phyloP scores from a whole-genome alignment of 805 yeast genomes.

The Candida argentea region DNA sequence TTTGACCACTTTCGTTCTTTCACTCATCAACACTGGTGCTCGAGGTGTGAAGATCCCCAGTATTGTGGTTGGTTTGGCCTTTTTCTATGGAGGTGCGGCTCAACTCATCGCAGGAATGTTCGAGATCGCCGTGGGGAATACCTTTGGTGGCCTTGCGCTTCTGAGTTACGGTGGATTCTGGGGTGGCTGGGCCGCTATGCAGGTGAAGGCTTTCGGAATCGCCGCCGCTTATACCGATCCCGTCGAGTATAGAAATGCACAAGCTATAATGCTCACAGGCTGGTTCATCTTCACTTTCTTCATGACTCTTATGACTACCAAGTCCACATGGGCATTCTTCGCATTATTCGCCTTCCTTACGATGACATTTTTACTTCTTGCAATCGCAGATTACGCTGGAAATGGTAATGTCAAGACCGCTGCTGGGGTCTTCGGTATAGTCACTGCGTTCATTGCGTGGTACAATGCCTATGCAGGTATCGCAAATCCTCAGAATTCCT shows the following conservation, averaged over 20 bases:
- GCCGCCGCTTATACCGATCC: slow-evolving; percentile 21
- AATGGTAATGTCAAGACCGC: slow-evolving; percentile 21
- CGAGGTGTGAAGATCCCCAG: slow-evolving; percentile 56
- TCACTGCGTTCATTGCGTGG: slow-evolving; percentile 35
- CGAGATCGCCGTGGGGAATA: slow-evolving; percentile 67
- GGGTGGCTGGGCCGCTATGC: slow-evolving; percentile 63
- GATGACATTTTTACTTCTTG: slow-evolving; percentile 31
- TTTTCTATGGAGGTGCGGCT: slow-evolving; percentile 65
- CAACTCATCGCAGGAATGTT: slow-evolving; percentile 68
- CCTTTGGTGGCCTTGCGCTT: slow-evolving; percentile 62
- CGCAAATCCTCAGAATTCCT: slow-evolving; percentile 54
- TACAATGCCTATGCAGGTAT: slow-evolving; percentile 38
- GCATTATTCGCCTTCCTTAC: slow-evolving; percentile 29
- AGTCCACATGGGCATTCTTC: slow-evolving; percentile 35
- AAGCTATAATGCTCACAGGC: slow-evolving; percentile 29
- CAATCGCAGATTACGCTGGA: slow-evolving; percentile 25
- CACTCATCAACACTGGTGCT: slow-evolving; percentile 53
- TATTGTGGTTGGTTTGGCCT: slow-evolving; percentile 54
- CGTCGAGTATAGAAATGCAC: slow-evolving; percentile 20
- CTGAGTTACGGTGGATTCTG: slow-evolving; percentile 64
- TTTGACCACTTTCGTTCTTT: slow-evolving; percentile 54
- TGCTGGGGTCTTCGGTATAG: slow-evolving; percentile 33
- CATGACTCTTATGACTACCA: slow-evolving; percentile 29
- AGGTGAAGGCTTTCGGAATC: slow-evolving; percentile 28
- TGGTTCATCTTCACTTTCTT: slow-evolving; percentile 38